Evolutionary conservation across 2,329 filamentous ascomycete species (phyloP), one percentile per base, ranked within the genome.

Genomic region (Ceratocystis cubensis): DNA sequence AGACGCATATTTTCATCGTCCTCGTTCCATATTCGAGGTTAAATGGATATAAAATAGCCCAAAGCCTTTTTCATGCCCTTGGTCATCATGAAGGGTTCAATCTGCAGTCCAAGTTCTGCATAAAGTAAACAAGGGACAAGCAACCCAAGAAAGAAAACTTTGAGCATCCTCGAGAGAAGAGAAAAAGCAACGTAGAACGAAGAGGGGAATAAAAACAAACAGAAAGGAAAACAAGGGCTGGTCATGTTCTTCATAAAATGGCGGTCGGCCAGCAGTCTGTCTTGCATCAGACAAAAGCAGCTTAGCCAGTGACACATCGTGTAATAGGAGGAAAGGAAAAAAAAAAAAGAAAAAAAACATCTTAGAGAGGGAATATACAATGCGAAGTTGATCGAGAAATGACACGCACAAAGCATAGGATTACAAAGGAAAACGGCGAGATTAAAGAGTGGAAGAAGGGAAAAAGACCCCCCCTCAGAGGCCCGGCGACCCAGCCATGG

Each of bases 181-280:
- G 22, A 17, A 65, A 53, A 61, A 10, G 1, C 8, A 48, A 48
- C 2, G 37, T 41, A 15, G 10, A 41, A 41, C 37, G 37, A 50
- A 50, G 53, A 30, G 45, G 46, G 65, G 33, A 63, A 59, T 63
- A 62, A n/a, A 66, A 62, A 56, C 44, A 57, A 67, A 37, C 28
- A 66, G 61, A 44, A 56, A 53, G 64, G 65, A 45, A 70, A 65
- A 70, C 67, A 69, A 68, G 61, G 25, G 30, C 20, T 65, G 33
- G 48, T 62, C 25, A 46, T 41, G 15, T 48, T 45, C 63, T 61
- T 62, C 48, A 65, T 61, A 50, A 45, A 41, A 56, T 48, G 46
- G 25, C 65, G 25, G 44, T 30, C 17, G 37, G 28, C 17, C 15
- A 25, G 48, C 33, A 13, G 37, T 41, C 37, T 41, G 3, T 41